These are phyloP conservation scores for Uronychia setigera DNA, from an alignment of 73 alveolate species.

Conservation along the genomic window DNA sequence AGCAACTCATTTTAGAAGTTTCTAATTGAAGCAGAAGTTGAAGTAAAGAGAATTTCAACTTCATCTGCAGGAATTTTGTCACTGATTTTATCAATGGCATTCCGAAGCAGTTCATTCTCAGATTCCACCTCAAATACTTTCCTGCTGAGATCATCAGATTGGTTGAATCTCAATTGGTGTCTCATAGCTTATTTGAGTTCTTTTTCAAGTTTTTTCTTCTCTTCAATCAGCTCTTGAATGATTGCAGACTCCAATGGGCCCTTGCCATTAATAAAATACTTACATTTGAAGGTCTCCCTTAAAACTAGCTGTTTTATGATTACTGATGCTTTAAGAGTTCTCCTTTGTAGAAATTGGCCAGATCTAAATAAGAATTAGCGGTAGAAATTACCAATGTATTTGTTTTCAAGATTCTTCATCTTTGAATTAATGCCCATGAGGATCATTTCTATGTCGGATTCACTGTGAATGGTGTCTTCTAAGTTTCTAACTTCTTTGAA, in stretches of 20 bases:
- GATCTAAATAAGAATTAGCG: conserved; percentile 4
- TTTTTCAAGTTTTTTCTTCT: not conserved
- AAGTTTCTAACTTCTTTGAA: no score
- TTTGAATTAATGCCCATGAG: conserved; percentile 37
- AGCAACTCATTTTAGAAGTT: not conserved
- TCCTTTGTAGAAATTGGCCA: conserved; percentile 49
- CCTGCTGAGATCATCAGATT: not conserved
- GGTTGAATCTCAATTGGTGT: not conserved
- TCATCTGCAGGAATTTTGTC: not conserved
- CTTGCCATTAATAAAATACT: not conserved
- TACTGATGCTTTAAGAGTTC: conserved; percentile 23
- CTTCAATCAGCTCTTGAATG: not conserved
- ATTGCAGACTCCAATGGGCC: not conserved
- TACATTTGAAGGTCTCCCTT: not conserved
- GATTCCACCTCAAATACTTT: not conserved
- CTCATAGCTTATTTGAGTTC: not conserved
- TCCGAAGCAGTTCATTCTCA: not conserved
- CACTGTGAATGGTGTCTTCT: no score
- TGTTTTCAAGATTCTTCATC: conserved; percentile 53
- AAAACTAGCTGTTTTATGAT: not conserved
- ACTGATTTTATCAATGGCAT: not conserved
- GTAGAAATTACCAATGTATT: conserved; percentile 37
- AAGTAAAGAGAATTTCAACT: not conserved
- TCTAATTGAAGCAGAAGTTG: not conserved
- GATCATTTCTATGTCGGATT: not conserved